Evolutionary conservation across 768 basidiomycete species (phyloP).

Genomic region (Tulasnella calospora): DNA sequence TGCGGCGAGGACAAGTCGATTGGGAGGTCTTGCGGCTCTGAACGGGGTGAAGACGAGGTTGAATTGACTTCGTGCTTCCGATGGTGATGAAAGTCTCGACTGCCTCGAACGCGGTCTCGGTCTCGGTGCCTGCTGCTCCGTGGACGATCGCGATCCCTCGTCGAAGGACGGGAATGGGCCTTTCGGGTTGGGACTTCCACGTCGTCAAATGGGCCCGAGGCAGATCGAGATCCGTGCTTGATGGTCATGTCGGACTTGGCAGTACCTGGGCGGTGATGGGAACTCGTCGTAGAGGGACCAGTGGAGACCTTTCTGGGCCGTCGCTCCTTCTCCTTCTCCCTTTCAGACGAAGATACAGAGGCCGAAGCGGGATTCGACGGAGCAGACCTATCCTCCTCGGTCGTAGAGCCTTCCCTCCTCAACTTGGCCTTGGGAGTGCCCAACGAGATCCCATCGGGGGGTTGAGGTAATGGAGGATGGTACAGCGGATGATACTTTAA

Average conservation of each 20-base stretch:
- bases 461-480: slow-evolving; percentile 76
- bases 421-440: background rate
- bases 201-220: background rate
- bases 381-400: background rate
- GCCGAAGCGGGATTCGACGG: background rate
- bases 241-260: background rate
- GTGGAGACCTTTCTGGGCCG: background rate
- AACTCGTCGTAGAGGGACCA: background rate
- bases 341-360: background rate
- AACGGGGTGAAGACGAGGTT: background rate
- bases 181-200: slow-evolving; percentile 1
- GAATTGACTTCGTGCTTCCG: background rate
- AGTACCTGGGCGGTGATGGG: background rate
- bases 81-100: background rate
- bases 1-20: background rate
- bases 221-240: background rate
- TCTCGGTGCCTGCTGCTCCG: background rate
- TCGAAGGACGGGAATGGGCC: background rate
- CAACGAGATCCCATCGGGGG: slow-evolving; percentile 43
- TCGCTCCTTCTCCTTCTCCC: background rate
- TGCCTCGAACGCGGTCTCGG: background rate
- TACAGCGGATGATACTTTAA: slow-evolving; percentile 66
- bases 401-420: background rate
- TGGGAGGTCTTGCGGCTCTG: background rate
- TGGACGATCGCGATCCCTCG: background rate